These are phyloP conservation scores for Podila epigama DNA, from an alignment of 192 early-diverging fungal genomes.

Conservation along the genomic window DNA sequence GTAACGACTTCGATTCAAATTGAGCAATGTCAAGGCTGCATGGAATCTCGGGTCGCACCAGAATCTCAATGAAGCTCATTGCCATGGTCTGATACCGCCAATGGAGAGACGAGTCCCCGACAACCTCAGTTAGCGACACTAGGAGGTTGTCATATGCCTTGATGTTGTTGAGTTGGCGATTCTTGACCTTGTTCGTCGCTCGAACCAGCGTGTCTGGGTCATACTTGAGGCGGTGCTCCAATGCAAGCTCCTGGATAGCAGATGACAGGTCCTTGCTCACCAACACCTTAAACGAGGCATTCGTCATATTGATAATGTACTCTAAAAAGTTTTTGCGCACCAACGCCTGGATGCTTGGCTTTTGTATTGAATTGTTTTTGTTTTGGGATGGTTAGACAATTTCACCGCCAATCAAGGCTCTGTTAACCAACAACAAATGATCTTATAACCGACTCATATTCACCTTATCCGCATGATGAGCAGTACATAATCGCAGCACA, in stretches of 20 bases:
- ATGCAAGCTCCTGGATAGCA: constrained; percentile 11
- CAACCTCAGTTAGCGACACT: constrained; percentile 63
- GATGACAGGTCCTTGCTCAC: constrained; percentile 24
- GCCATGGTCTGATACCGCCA: constrained; percentile 88
- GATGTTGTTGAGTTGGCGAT: constrained; percentile 36
- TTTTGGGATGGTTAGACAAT: background rate
- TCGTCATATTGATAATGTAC: constrained; percentile 60
- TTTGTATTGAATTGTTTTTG: constrained; percentile 6
- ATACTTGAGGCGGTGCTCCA: constrained; percentile 5
- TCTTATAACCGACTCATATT: background rate
- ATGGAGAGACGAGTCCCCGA: constrained; percentile 69
- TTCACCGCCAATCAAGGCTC: too few relatives aligned
- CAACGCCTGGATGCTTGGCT: constrained; percentile 71
- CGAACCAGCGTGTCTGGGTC: constrained; percentile 24
- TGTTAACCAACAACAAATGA: too few relatives aligned
- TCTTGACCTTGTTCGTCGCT: constrained; percentile 19
- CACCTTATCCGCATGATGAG: constrained; percentile 75
- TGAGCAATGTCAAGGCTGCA: constrained; percentile 61
- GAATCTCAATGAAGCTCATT: constrained; percentile 79
- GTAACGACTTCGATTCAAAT: constrained; percentile 66
- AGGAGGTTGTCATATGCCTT: constrained; percentile 52
- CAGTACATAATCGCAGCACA: constrained; percentile 57
- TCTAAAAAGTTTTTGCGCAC: constrained; percentile 69
- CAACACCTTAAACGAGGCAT: constrained; percentile 56
- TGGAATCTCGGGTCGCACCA: constrained; percentile 66